phyloP scores from a whole-genome alignment of 345 rosid genomes.

The Rubroshorea leprosula region DNA sequence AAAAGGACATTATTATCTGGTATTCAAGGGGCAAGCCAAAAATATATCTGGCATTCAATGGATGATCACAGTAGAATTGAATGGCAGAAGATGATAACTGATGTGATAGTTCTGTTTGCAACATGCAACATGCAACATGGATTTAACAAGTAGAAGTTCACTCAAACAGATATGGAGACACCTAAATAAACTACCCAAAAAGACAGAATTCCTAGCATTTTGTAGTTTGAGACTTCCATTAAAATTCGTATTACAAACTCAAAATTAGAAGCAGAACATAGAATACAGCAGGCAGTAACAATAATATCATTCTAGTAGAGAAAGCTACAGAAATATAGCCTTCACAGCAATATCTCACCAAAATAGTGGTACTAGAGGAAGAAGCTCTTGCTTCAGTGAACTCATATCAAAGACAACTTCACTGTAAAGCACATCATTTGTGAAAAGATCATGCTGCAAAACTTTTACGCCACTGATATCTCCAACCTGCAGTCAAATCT shows the following conservation, averaged over 20 bases:
- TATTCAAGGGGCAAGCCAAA: no score
- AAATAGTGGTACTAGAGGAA: conserved; percentile 86
- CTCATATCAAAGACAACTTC: conserved; percentile 90
- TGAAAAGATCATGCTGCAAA: conserved; percentile 86
- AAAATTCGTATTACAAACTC: neutral
- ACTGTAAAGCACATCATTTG: conserved; percentile 86
- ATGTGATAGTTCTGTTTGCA: no score
- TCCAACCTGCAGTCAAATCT: conserved; percentile 51
- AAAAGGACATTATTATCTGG: no score
- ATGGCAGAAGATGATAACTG: neutral
- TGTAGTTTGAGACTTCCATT: conserved; percentile 3
- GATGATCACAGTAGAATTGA: no score
- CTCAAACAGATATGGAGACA: neutral
- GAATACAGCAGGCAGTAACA: neutral
- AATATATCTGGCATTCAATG: no score
- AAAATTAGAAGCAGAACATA: no score
- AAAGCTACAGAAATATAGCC: conserved; percentile 15
- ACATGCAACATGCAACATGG: no score
- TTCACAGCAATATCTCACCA: conserved; percentile 50
- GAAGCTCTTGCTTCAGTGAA: conserved; percentile 78
- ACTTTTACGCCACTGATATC: conserved; percentile 81
- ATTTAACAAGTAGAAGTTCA: neutral
- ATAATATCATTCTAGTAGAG: neutral
- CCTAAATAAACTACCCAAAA: neutral
- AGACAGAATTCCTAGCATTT: neutral